Percentiles rank a stretch among this genome's conserved stretches.
phyloP scores from a whole-genome alignment of 1,284 basidiomycete species.

The Malassezia pachydermatis region DNA sequence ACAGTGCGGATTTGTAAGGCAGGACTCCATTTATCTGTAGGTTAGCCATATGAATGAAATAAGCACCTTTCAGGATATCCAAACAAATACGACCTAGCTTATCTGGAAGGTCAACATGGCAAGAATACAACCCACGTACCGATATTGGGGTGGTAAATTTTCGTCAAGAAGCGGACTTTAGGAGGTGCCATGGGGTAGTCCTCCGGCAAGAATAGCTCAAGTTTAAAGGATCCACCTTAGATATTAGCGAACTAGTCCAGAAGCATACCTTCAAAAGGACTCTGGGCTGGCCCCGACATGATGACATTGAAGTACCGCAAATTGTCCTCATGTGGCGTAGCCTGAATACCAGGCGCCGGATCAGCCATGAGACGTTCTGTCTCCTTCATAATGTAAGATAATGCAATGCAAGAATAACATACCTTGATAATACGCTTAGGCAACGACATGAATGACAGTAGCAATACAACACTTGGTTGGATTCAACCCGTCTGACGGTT shows the following conservation, averaged over 20 bases:
- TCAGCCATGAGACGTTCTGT: constrained; percentile 90
- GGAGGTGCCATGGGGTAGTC: constrained; percentile 99
- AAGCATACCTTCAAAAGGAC: constrained; percentile 63
- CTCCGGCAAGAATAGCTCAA: constrained; percentile 94
- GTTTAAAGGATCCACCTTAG: constrained; percentile 66
- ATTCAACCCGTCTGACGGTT: no score
- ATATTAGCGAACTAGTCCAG: background rate
- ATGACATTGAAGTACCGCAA: constrained; percentile 96
- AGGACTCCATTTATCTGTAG: constrained; percentile 91
- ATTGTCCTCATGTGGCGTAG: constrained; percentile 90
- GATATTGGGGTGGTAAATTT: constrained; percentile 99
- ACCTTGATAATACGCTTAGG: constrained; percentile 49
- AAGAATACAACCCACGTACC: constrained; percentile 53
- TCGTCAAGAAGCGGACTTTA: constrained; percentile 94
- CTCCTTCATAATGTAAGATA: constrained; percentile 57
- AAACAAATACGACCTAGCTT: constrained; percentile 96
- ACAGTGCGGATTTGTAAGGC: constrained; percentile 96
- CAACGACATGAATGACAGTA: constrained; percentile 29
- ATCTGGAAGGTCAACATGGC: constrained; percentile 61
- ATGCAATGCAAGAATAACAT: background rate
- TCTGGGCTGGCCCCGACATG: constrained; percentile 83
- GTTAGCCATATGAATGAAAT: background rate
- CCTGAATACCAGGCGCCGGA: constrained; percentile 89
- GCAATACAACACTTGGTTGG: no score
- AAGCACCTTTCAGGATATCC: constrained; percentile 81